These are phyloP conservation scores for Patellaria atrata DNA, from an alignment of 495 filamentous ascomycete species.

Conservation along the genomic window DNA sequence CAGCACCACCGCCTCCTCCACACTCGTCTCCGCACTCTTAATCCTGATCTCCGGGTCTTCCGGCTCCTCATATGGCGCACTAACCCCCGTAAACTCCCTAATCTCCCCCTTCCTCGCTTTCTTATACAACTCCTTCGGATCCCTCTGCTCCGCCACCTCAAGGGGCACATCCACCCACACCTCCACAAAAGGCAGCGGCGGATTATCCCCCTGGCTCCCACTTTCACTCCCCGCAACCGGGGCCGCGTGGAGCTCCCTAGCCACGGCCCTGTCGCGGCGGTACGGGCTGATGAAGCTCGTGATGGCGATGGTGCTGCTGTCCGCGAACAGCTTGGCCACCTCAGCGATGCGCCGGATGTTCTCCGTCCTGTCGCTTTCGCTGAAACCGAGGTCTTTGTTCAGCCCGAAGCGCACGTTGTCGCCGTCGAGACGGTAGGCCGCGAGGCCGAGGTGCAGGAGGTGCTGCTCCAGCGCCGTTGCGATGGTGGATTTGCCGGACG, in stretches of 20 bases:
- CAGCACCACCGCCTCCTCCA: slow-evolving; percentile 71
- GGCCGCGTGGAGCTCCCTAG: slow-evolving; percentile 58
- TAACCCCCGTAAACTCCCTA: slow-evolving; percentile 93
- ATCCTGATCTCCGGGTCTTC: slow-evolving; percentile 75
- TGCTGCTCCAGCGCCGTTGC: slow-evolving; percentile 93
- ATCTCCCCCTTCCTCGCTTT: slow-evolving; percentile 87
- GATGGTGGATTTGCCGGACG: slow-evolving; percentile 91
- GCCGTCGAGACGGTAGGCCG: slow-evolving; percentile 88
- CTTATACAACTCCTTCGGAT: slow-evolving; percentile 96
- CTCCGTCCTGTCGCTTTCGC: slow-evolving; percentile 82
- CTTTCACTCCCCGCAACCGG: no score
- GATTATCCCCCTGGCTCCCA: slow-evolving; percentile 35
- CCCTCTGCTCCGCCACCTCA: slow-evolving; percentile 80
- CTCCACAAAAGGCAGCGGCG: slow-evolving; percentile 74
- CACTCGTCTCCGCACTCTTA: slow-evolving; percentile 55
- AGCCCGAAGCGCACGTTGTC: slow-evolving; percentile 98
- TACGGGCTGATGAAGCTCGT: slow-evolving; percentile 98
- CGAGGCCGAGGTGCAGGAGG: slow-evolving; percentile 65
- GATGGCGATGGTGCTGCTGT: slow-evolving; percentile 70
- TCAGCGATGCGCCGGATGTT: slow-evolving; percentile 95
- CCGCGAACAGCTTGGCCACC: slow-evolving; percentile 92
- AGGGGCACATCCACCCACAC: slow-evolving; percentile 80
- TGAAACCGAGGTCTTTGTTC: slow-evolving; percentile 94
- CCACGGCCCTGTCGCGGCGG: slow-evolving; percentile 65
- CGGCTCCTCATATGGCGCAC: slow-evolving; percentile 85